phyloP scores from a whole-genome alignment of 805 yeast genomes.

The Nakazawaea pomicola region DNA sequence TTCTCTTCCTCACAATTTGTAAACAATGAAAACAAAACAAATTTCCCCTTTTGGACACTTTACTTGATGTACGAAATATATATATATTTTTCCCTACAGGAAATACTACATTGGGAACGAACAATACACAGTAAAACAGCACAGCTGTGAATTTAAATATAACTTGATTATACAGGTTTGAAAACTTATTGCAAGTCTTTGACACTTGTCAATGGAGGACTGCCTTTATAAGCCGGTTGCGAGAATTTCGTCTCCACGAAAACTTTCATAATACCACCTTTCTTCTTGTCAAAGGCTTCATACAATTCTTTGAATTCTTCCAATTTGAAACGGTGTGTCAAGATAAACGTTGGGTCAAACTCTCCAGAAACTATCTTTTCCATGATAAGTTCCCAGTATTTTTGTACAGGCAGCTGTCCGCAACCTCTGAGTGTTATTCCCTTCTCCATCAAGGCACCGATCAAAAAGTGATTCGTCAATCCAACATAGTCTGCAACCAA shows the following conservation, averaged over 20 bases:
- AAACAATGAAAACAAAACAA: too few relatives aligned
- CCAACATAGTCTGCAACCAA: constrained; percentile 1
- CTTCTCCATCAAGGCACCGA: constrained; percentile 1
- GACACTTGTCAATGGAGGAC: neutral
- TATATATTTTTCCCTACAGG: too few relatives aligned
- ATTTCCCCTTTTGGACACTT: too few relatives aligned
- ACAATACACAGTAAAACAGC: too few relatives aligned
- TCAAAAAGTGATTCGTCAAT: neutral
- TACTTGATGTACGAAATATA: too few relatives aligned
- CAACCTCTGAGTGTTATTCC: constrained; percentile 14
- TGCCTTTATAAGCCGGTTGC: neutral
- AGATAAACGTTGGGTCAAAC: constrained; percentile 13
- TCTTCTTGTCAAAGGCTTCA: constrained; percentile 16
- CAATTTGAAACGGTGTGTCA: constrained; percentile 16
- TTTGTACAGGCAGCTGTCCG: constrained; percentile 16
- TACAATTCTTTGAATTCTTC: constrained; percentile 14
- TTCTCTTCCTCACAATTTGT: too few relatives aligned
- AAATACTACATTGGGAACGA: too few relatives aligned
- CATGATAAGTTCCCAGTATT: constrained; percentile 13
- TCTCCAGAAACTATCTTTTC: constrained; percentile 14
- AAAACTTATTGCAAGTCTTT: neutral
- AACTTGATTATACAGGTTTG: too few relatives aligned
- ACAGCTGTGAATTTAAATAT: too few relatives aligned
- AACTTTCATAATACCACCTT: constrained; percentile 15
- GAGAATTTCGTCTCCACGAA: constrained; percentile 13